Percentiles rank a stretch among this genome's conserved stretches.
phyloP scores from a whole-genome alignment of 2,329 filamentous ascomycete species.

The Aspergillus sp. region DNA sequence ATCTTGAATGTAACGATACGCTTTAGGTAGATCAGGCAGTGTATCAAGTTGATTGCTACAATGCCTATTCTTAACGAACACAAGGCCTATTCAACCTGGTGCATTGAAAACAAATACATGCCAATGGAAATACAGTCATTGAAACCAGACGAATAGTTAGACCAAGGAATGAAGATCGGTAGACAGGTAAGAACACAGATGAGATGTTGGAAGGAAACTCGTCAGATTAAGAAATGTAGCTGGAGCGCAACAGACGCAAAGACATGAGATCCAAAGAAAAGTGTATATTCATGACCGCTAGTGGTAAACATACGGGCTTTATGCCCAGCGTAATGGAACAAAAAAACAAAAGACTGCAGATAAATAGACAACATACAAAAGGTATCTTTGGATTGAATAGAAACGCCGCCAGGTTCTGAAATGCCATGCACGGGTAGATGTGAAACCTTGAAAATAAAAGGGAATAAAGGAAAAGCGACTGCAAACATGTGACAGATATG shows the following conservation, averaged over 20 bases:
- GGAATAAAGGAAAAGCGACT: slow-evolving; percentile 14
- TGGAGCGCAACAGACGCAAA: background rate
- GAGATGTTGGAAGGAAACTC: slow-evolving; percentile 27
- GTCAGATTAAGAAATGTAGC: slow-evolving; percentile 8
- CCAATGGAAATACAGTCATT: slow-evolving; percentile 1
- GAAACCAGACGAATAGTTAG: slow-evolving; percentile 3
- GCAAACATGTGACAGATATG: slow-evolving; percentile 22
- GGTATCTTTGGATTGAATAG: slow-evolving; percentile 33
- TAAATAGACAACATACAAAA: slow-evolving; percentile 26
- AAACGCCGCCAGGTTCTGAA: slow-evolving; percentile 33
- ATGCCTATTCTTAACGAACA: no score
- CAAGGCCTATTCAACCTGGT: no score
- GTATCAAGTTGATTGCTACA: no score
- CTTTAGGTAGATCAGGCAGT: no score
- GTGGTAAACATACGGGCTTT: slow-evolving; percentile 8
- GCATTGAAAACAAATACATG: background rate
- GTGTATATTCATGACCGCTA: slow-evolving; percentile 18
- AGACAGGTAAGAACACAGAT: slow-evolving; percentile 13
- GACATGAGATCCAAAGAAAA: background rate
- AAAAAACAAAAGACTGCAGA: slow-evolving; percentile 4
- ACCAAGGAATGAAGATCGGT: slow-evolving; percentile 11
- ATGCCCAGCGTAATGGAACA: background rate
- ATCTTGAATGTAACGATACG: slow-evolving; percentile 3
- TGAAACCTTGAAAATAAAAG: slow-evolving; percentile 21
- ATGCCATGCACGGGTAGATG: slow-evolving; percentile 31